These are phyloP conservation scores for Candida coleopterorum DNA, from an alignment of 805 yeast species.

Conservation along the genomic window DNA sequence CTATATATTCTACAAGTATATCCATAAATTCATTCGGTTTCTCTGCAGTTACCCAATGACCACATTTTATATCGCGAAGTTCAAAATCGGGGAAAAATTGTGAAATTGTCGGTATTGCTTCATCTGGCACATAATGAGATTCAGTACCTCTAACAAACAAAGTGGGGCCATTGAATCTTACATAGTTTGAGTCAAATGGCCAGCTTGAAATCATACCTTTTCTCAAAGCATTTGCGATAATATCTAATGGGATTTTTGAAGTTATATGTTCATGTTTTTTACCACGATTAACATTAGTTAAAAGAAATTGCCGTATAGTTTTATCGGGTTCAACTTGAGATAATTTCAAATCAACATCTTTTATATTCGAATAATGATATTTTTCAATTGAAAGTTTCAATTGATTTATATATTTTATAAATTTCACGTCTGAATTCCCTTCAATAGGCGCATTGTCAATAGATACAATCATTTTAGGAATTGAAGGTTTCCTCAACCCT, in stretches of 20 bases:
- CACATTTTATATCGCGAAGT: conserved; percentile 70
- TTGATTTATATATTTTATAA: conserved; percentile 62
- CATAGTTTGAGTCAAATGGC: conserved; percentile 57
- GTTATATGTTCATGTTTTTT: conserved; percentile 35
- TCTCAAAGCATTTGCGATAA: conserved; percentile 62
- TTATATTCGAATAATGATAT: conserved; percentile 41
- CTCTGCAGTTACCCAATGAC: conserved; percentile 92
- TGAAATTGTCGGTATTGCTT: conserved; percentile 67
- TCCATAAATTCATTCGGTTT: conserved; percentile 73
- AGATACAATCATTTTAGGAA: conserved; percentile 58
- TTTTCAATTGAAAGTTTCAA: conserved; percentile 53
- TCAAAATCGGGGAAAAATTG: conserved; percentile 74
- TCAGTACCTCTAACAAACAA: conserved; percentile 75
- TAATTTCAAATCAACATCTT: conserved; percentile 65
- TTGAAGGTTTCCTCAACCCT: conserved; percentile 60
- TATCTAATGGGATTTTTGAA: conserved; percentile 66
- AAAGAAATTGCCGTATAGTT: conserved; percentile 68
- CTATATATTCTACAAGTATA: conserved; percentile 58
- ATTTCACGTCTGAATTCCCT: conserved; percentile 45
- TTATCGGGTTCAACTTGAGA: conserved; percentile 56
- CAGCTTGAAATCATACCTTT: conserved; percentile 66
- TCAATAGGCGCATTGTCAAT: conserved; percentile 91
- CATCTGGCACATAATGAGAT: conserved; percentile 80
- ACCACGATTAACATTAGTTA: conserved; percentile 59
- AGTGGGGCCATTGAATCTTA: conserved; percentile 65